These are phyloP conservation scores for Cajanus cajan DNA, from an alignment of 306 rosid genomes.

Conservation along the genomic window DNA sequence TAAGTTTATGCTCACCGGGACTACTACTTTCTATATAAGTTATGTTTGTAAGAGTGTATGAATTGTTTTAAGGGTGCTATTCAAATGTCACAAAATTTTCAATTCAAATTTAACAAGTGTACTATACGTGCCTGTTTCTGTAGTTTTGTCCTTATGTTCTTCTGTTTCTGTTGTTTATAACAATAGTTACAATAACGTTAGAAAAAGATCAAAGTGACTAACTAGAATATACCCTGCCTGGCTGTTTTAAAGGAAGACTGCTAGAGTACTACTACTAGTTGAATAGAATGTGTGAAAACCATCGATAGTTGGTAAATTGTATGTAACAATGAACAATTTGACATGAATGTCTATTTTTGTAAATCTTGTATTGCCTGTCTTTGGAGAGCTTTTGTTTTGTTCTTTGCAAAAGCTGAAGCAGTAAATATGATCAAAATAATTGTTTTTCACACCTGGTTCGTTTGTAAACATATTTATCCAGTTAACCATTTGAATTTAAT, in stretches of 20 bases:
- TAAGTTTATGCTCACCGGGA: constrained; percentile 44
- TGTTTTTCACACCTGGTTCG: not conserved
- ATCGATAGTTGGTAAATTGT: not conserved
- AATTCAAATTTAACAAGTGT: not conserved
- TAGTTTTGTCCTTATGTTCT: not conserved
- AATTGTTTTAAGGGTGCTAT: not conserved
- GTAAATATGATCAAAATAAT: not conserved
- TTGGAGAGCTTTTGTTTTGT: not conserved
- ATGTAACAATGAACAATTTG: not conserved
- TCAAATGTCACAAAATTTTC: not conserved
- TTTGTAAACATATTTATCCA: not conserved
- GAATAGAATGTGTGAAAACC: not conserved
- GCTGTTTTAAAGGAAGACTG: not conserved
- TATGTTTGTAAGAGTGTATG: not conserved
- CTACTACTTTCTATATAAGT: not conserved
- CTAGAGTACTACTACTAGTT: not conserved
- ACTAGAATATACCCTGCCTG: not conserved
- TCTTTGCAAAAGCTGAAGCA: not conserved
- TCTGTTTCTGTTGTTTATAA: not conserved
- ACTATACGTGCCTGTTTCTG: not conserved
- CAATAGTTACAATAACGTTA: not conserved
- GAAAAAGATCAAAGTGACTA: not conserved
- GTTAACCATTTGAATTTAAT: constrained; percentile 20
- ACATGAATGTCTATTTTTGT: not conserved
- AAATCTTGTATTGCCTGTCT: not conserved